Percentiles rank a stretch among this genome's conserved stretches.
Conservation (phyloP, 345 rosid species). For the Adansonia digitata region DNA sequence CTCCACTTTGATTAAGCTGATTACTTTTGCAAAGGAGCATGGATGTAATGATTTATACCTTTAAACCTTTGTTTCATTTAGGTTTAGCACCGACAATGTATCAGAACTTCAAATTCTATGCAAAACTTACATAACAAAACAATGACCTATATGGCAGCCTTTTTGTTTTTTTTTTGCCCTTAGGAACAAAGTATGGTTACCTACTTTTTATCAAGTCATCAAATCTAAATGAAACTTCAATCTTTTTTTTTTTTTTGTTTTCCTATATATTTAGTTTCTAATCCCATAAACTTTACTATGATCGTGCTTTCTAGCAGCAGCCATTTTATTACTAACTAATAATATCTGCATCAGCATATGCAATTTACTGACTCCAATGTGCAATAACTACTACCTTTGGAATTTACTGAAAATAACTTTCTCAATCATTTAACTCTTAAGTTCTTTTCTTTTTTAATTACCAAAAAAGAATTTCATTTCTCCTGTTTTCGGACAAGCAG, state of each 20-base stretch:
- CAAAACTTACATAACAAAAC: neutral
- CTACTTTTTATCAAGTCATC: neutral
- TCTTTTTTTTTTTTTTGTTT: neutral
- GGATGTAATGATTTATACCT: neutral
- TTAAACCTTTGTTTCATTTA: neutral
- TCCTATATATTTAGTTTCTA: neutral
- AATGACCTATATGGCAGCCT: neutral
- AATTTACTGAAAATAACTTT: neutral
- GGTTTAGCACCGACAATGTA: too few species aligned
- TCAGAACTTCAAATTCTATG: neutral
- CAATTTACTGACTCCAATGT: neutral
- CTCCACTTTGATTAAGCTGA: neutral
- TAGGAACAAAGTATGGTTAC: neutral
- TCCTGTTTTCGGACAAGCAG: slow-evolving; percentile 28
- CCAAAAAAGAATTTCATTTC: neutral
- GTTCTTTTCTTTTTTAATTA: neutral
- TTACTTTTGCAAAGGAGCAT: neutral
- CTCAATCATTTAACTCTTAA: neutral
- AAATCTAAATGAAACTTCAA: neutral
- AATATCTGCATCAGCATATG: neutral
- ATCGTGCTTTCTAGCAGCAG: neutral
- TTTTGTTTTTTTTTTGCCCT: neutral
- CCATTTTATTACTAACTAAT: neutral
- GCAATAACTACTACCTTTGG: neutral
- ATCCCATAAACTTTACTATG: neutral